Evolutionary conservation across 139 green algal genomes (phyloP).

Genomic region (Marvania coccoides): DNA sequence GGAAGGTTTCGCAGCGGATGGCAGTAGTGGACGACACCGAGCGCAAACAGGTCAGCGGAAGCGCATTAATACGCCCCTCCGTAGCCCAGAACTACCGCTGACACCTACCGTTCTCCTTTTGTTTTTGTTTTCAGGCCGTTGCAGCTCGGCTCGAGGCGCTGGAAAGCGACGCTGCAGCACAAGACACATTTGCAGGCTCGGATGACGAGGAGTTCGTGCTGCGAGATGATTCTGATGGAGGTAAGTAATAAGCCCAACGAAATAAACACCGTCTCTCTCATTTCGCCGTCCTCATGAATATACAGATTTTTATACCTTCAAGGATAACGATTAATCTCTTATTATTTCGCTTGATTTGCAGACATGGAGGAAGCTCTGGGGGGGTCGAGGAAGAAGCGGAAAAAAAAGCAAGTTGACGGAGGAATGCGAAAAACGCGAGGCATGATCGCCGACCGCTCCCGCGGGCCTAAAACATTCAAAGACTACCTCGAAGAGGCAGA

Average conservation of each 20-base stretch:
- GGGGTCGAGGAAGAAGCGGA: slow-evolving; percentile 31
- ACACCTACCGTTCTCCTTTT: background rate
- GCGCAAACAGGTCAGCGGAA: slow-evolving; percentile 35
- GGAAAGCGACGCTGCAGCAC: slow-evolving; percentile 57
- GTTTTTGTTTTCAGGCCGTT: slow-evolving; percentile 28
- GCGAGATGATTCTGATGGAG: slow-evolving; percentile 31
- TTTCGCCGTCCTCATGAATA: background rate
- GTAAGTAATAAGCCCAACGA: slow-evolving; percentile 1
- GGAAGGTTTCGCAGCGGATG: slow-evolving; percentile 68
- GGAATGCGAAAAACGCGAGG: slow-evolving; percentile 45
- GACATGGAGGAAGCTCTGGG: slow-evolving; percentile 17
- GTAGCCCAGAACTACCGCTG: background rate
- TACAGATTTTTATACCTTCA: background rate
- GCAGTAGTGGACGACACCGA: slow-evolving; percentile 53
- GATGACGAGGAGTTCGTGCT: slow-evolving; percentile 56
- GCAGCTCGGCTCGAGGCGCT: slow-evolving; percentile 61
- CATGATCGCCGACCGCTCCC: slow-evolving; percentile 28
- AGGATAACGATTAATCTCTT: background rate
- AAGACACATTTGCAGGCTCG: slow-evolving; percentile 38
- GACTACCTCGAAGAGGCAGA: slow-evolving; percentile 56
- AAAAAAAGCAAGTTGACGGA: slow-evolving; percentile 27
- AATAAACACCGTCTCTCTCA: background rate
- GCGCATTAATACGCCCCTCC: background rate
- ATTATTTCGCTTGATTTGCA: background rate
- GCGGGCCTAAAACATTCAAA: slow-evolving; percentile 46